These are phyloP conservation scores for Fistulinella cinereoalba DNA, from an alignment of 1,284 basidiomycete genomes.

Conservation along the genomic window DNA sequence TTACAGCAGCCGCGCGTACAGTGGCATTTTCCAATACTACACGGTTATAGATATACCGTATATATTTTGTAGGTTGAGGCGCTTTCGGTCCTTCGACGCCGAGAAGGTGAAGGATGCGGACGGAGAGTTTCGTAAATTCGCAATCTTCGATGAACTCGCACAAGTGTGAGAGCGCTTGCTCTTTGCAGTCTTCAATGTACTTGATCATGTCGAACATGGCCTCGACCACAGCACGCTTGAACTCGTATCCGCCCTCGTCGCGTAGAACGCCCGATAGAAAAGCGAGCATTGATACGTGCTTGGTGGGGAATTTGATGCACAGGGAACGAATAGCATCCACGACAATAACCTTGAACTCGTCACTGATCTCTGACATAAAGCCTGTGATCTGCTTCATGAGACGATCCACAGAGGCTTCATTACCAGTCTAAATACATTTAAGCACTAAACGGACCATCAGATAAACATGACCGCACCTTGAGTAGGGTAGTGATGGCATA, in stretches of 20 bases:
- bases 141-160: constrained; percentile 99
- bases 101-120: constrained; percentile 92
- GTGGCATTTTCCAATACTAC: constrained; percentile 99
- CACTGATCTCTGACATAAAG: constrained; percentile 99
- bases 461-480: constrained; percentile 56
- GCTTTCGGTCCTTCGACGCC: constrained; percentile 96
- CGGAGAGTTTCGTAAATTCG: constrained; percentile 99
- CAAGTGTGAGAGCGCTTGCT: constrained; percentile 95
- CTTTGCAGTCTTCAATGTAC: constrained; percentile 93
- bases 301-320: constrained; percentile 97
- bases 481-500: constrained; percentile 98
- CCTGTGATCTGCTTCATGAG: constrained; percentile 99
- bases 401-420: constrained; percentile 97
- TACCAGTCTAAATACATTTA: constrained; percentile 70
- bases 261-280: constrained; percentile 93
- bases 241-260: constrained; percentile 98
- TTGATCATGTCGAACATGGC: constrained; percentile 99
- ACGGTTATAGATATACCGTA: constrained; percentile 99
- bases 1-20: constrained; percentile 94
- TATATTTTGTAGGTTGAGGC: constrained; percentile 95
- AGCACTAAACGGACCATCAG: constrained; percentile 1
- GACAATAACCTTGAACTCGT: constrained; percentile 99
- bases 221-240: constrained; percentile 98
- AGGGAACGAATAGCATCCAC: constrained; percentile 98
- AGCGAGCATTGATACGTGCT: constrained; percentile 92